Conservation (phyloP, 2,329 filamentous ascomycete species). For the Diplocarpon rosae region DNA sequence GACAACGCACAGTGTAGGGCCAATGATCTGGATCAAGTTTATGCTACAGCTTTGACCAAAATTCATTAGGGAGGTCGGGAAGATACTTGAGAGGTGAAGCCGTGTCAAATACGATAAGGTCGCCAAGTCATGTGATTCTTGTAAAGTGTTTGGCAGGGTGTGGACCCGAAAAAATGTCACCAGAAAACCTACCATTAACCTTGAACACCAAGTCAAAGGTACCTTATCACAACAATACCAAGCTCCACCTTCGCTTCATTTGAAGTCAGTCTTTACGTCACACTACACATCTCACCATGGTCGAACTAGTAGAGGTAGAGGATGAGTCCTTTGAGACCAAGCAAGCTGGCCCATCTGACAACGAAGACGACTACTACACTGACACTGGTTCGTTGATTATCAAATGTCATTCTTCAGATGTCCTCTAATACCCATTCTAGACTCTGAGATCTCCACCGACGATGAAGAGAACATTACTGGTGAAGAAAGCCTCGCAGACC, state of each 20-base stretch:
- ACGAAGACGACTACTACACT: conserved; percentile 77
- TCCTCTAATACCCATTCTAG: conserved; percentile 32
- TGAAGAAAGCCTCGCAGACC: conserved; percentile 54
- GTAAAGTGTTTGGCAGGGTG: background rate
- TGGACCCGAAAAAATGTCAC: conserved; percentile 6
- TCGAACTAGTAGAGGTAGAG: conserved; percentile 92
- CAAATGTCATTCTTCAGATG: conserved; percentile 3
- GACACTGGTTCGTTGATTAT: conserved; percentile 61
- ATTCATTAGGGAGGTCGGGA: too few species aligned
- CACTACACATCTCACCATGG: conserved; percentile 46
- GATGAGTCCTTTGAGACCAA: conserved; percentile 83
- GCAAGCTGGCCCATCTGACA: conserved; percentile 55
- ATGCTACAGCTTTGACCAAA: too few species aligned
- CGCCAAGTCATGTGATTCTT: background rate
- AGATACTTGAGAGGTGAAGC: too few species aligned
- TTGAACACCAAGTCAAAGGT: too few species aligned
- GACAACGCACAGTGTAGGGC: too few species aligned
- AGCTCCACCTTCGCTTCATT: conserved; percentile 22
- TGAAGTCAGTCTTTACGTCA: background rate
- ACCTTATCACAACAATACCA: too few species aligned
- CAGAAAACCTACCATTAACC: conserved; percentile 4
- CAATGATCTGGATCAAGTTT: too few species aligned
- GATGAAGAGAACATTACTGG: conserved; percentile 51
- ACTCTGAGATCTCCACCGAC: conserved; percentile 77
- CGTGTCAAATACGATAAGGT: too few species aligned